Evolutionary conservation across 2,329 filamentous ascomycete species (phyloP), one percentile per base, ranked within the genome.

Genomic region (Neofusicoccum laricinum): DNA sequence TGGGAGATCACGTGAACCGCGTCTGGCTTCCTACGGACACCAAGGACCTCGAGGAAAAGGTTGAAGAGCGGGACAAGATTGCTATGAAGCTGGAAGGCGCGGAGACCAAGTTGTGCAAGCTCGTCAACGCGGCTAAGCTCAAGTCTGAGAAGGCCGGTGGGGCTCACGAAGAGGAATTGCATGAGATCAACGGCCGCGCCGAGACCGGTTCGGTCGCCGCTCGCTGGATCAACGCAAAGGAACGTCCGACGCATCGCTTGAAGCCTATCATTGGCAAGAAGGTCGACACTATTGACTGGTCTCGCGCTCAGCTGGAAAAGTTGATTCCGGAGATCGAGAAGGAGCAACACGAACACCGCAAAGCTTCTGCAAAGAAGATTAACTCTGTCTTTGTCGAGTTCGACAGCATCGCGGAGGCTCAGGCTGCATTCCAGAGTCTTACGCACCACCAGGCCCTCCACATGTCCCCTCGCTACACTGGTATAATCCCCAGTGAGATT

Each of bases 351-450:
- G 46, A 46, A 15, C 57, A 65, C 19, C 46, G 49, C 25, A 38
- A 34, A 8, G 43, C 17, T 11, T 40, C 41, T 4, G 25, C 48
- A 3, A 61, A 55, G 48, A 61, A 57, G 32, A 48, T 65, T 25
- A 55, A 19, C 32, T 89, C 92, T 21, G 91, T 95, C 11, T 99
- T 99, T 71, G 88, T 99, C 68, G 93, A 98, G 74, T 99, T 98
- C 72, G 84, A 86, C 66, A 87, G 85, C 1, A 92, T 97, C 74
- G 86, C 90, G 63, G 90, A 91, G 64, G 95, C 95, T 14, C 93
- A 99, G 77, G 84, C 86, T 61, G 94, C 94, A 14, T 94, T 87
- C 75, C 95, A 99, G 76, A 88, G 90, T 25, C 83, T 98, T 8
- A 88, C 93, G 2, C 93, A 97, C 76, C 93, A 97, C 77, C 88